Percentiles rank a stretch among this genome's conserved stretches.
Evolutionary conservation across 352 stramenopile genomes (phyloP).

Genomic region (Phytophthora syringae): DNA sequence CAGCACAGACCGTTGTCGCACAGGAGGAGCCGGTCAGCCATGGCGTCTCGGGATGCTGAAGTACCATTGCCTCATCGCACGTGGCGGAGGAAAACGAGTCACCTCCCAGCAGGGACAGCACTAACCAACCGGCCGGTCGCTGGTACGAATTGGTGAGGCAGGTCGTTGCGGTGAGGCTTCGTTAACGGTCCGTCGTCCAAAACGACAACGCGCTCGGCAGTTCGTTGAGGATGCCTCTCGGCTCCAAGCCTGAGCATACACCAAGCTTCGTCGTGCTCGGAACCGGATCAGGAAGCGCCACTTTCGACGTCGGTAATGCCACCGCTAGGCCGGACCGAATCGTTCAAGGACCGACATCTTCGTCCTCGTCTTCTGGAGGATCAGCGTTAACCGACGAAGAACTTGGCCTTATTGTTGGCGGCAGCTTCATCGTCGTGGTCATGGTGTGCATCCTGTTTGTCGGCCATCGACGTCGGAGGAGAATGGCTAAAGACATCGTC

Average conservation of each 20-base stretch:
- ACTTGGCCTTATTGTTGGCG: slow-evolving; percentile 33
- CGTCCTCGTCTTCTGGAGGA: slow-evolving; percentile 13
- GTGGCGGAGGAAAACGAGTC: slow-evolving; percentile 11
- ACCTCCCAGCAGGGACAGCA: slow-evolving; percentile 17
- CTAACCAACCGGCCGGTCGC: slow-evolving; percentile 25
- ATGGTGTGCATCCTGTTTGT: slow-evolving; percentile 32
- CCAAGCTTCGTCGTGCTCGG: slow-evolving; percentile 18
- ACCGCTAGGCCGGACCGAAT: slow-evolving; percentile 18
- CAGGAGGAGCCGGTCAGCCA: slow-evolving; percentile 25
- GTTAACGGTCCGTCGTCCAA: slow-evolving; percentile 11
- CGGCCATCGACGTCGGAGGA: slow-evolving; percentile 19
- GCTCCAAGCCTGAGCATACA: slow-evolving; percentile 9
- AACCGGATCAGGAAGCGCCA: slow-evolving; percentile 7
- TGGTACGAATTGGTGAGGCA: no score
- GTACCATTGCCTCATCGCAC: slow-evolving; percentile 28
- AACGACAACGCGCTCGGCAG: slow-evolving; percentile 1
- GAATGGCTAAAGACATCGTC: slow-evolving; percentile 20
- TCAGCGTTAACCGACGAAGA: slow-evolving; percentile 27
- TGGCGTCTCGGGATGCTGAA: slow-evolving; percentile 20
- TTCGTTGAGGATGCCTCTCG: slow-evolving; percentile 10
- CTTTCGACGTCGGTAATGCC: slow-evolving; percentile 12
- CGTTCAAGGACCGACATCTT: slow-evolving; percentile 16
- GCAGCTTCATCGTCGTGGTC: slow-evolving; percentile 24
- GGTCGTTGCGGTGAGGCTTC: slow-evolving; percentile 36
- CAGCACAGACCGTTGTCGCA: slow-evolving; percentile 33